Conservation (phyloP, 2,329 filamentous ascomycete species). For the Fusarium paranaense region DNA sequence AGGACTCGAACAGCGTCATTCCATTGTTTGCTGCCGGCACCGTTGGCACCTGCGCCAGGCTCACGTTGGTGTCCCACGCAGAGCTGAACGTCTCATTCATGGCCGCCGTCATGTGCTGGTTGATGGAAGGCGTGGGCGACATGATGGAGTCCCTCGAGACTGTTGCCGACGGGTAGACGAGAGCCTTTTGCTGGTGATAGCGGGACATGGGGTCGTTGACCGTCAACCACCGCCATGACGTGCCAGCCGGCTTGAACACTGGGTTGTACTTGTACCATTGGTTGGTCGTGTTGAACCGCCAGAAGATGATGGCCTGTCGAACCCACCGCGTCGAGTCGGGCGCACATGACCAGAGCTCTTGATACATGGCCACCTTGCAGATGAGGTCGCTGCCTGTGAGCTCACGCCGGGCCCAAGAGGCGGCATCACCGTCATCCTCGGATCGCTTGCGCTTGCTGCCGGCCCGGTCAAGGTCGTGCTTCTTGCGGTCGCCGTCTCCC, state of each 20-base stretch:
- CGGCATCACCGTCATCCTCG: conserved; percentile 55
- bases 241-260: conserved; percentile 63
- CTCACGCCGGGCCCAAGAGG: conserved; percentile 54
- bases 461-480: conserved; percentile 48
- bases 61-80: conserved; percentile 57
- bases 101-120: conserved; percentile 64
- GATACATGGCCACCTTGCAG: conserved; percentile 73
- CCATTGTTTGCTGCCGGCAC: conserved; percentile 49
- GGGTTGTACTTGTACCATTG: conserved; percentile 62
- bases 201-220: conserved; percentile 70
- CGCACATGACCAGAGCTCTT: conserved; percentile 71
- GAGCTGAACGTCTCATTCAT: conserved; percentile 69
- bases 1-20: conserved; percentile 61
- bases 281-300: conserved; percentile 69
- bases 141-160: conserved; percentile 60
- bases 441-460: conserved; percentile 55
- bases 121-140: conserved; percentile 63
- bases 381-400: conserved; percentile 67
- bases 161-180: conserved; percentile 51
- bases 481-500: conserved; percentile 50
- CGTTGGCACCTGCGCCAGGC: conserved; percentile 49
- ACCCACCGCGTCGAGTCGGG: conserved; percentile 63
- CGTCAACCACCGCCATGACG: conserved; percentile 72
- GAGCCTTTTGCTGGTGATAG: conserved; percentile 64
- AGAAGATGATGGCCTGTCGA: conserved; percentile 70